Percentiles rank a stretch among this genome's conserved stretches.
phyloP scores from a whole-genome alignment of 805 yeast species.

The Lipomyces kockii region DNA sequence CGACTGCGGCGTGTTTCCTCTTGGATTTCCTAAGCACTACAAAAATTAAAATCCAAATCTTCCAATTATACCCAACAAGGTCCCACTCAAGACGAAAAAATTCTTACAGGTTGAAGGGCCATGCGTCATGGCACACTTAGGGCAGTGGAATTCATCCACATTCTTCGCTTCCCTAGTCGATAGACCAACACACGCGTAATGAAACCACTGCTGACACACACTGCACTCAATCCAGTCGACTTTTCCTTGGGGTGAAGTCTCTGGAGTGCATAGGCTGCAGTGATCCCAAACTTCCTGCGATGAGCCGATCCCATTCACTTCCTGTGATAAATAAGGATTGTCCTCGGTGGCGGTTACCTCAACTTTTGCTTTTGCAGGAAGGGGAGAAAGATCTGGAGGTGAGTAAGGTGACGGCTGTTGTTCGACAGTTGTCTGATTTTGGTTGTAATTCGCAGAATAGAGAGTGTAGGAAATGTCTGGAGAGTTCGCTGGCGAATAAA shows the following conservation, averaged over 20 bases:
- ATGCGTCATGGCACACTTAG: constrained; percentile 49
- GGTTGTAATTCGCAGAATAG: constrained; percentile 2
- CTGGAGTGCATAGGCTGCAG: constrained; percentile 34
- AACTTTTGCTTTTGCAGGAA: neutral
- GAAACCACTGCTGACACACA: constrained; percentile 60
- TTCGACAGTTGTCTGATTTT: constrained; percentile 13
- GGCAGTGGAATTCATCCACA: constrained; percentile 61
- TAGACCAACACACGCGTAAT: constrained; percentile 54
- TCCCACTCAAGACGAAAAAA: neutral
- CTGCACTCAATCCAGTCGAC: constrained; percentile 63
- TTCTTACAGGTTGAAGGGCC: constrained; percentile 53
- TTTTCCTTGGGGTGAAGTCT: constrained; percentile 33
- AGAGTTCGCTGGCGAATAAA: constrained; percentile 27
- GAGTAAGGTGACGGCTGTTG: constrained; percentile 30
- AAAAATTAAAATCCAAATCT: neutral
- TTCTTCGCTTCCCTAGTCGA: constrained; percentile 47
- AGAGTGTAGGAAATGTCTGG: constrained; percentile 25
- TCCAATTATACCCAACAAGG: too few relatives aligned
- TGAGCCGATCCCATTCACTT: neutral
- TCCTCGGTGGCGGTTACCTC: constrained; percentile 7
- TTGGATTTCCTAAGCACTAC: constrained; percentile 56
- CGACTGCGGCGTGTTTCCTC: constrained; percentile 62
- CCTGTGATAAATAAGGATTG: neutral
- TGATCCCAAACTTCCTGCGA: constrained; percentile 35
- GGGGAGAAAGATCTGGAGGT: constrained; percentile 22